Conservation (phyloP, 345 rosid species). For the Dovyalis caffra region DNA sequence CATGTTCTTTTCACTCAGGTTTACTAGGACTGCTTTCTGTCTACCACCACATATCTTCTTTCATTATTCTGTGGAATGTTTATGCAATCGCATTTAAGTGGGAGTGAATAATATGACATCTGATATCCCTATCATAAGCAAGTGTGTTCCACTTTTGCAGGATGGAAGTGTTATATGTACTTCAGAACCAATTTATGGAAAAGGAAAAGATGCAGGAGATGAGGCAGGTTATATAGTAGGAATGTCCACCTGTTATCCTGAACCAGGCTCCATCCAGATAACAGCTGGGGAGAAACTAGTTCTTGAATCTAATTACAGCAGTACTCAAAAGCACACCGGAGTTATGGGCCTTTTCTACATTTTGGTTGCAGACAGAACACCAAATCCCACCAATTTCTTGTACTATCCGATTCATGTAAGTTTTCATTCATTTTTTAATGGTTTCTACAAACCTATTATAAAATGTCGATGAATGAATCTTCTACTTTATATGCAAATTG, state of each 20-base stretch:
- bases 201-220: constrained; percentile 73
- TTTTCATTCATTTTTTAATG: background rate
- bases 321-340: constrained; percentile 50
- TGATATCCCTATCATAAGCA: constrained; percentile 1
- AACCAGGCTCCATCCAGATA: constrained; percentile 61
- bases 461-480: too few relatives aligned
- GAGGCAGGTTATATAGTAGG: constrained; percentile 91
- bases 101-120: background rate
- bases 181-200: constrained; percentile 63
- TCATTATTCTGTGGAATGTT: background rate
- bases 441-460: too few relatives aligned
- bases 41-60: background rate
- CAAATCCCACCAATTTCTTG: constrained; percentile 23
- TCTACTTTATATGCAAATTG: too few relatives aligned
- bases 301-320: constrained; percentile 67
- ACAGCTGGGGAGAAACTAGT: constrained; percentile 54
- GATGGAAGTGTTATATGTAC: constrained; percentile 57
- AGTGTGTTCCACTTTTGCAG: constrained; percentile 35
- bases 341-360: constrained; percentile 88
- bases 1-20: background rate
- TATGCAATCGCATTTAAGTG: background rate
- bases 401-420: constrained; percentile 36
- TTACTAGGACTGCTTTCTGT: background rate
- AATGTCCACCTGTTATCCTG: constrained; percentile 85
- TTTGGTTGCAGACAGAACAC: constrained; percentile 52